A percentile compares a stretch with the other conserved stretches of the same genome.
Evolutionary conservation across 768 basidiomycete genomes (phyloP).

Genomic region (Mrakia blollopis): DNA sequence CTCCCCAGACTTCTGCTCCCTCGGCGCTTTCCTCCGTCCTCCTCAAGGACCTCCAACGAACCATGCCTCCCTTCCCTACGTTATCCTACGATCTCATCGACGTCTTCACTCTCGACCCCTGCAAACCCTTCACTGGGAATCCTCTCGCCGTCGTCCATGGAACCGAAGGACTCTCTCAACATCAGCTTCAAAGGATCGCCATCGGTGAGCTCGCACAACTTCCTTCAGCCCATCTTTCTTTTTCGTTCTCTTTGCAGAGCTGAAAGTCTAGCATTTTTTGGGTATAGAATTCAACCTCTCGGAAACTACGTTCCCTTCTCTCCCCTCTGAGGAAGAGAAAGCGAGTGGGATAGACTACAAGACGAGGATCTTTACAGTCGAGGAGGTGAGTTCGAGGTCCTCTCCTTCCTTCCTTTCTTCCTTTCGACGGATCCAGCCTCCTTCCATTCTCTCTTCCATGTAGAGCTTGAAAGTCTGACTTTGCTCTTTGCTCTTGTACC

Average conservation of each 20-base stretch:
- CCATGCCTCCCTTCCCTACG: background rate
- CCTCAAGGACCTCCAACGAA: too few relatives aligned
- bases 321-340: background rate
- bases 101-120: constrained; percentile 8
- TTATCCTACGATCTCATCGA: constrained; percentile 13
- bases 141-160: constrained; percentile 21
- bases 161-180: background rate
- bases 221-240: background rate
- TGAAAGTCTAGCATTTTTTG: too few relatives aligned
- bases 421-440: too few relatives aligned
- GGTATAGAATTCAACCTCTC: constrained; percentile 29
- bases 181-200: constrained; percentile 5
- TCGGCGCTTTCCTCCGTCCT: too few relatives aligned
- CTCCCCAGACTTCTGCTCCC: too few relatives aligned
- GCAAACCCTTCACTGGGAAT: constrained; percentile 11
- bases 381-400: background rate
- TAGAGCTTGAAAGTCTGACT: too few relatives aligned
- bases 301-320: constrained; percentile 5
- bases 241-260: background rate
- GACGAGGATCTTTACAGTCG: constrained; percentile 1
- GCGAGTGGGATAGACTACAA: background rate
- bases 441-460: too few relatives aligned
- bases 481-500: too few relatives aligned
- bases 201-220: background rate
- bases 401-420: background rate